Percentiles rank a stretch among this genome's conserved stretches.
Evolutionary conservation across 139 green algal genomes (phyloP).

Genomic region (Mychonastes homosphaera): DNA sequence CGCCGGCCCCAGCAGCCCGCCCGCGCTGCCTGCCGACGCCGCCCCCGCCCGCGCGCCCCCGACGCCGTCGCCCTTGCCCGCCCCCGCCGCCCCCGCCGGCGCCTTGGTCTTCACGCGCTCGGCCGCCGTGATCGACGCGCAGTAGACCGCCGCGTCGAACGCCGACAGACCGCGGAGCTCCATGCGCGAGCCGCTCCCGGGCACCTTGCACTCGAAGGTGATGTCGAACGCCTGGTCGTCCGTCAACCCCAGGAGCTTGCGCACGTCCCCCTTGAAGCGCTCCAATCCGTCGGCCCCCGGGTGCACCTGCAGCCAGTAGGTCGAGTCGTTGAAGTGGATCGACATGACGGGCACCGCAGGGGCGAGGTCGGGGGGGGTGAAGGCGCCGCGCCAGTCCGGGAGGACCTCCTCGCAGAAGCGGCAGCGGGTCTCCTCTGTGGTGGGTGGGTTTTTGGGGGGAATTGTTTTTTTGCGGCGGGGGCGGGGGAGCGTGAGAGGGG

Average conservation of each 20-base stretch:
- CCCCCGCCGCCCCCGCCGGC: too few relatives aligned
- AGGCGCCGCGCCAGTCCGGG: slow-evolving; percentile 18
- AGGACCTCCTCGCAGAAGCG: slow-evolving; percentile 23
- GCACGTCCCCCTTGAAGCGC: slow-evolving; percentile 25
- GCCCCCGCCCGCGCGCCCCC: too few relatives aligned
- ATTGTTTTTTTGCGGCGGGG: too few relatives aligned
- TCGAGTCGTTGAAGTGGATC: slow-evolving; percentile 22
- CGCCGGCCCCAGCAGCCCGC: too few relatives aligned
- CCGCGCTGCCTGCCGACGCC: too few relatives aligned
- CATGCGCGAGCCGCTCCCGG: slow-evolving; percentile 3
- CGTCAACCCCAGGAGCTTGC: slow-evolving; percentile 16
- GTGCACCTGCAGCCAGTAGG: slow-evolving; percentile 11
- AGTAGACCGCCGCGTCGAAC: slow-evolving; percentile 18
- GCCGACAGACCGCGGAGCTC: slow-evolving; percentile 9
- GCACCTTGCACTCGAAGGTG: slow-evolving; percentile 29
- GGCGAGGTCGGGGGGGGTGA: slow-evolving; percentile 3
- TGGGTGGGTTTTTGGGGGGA: too few relatives aligned
- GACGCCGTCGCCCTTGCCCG: too few relatives aligned
- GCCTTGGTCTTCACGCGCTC: too few relatives aligned
- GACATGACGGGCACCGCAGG: slow-evolving; percentile 20
- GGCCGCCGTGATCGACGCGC: slow-evolving; percentile 14
- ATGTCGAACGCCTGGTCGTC: slow-evolving; percentile 22
- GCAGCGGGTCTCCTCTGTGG: slow-evolving; percentile 24
- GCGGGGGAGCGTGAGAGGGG: too few relatives aligned
- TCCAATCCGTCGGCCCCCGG: slow-evolving; percentile 14